Percentiles rank a stretch among this genome's conserved stretches.
Evolutionary conservation across 495 filamentous ascomycete genomes (phyloP).

Genomic region (Coniosporium apollinis): DNA sequence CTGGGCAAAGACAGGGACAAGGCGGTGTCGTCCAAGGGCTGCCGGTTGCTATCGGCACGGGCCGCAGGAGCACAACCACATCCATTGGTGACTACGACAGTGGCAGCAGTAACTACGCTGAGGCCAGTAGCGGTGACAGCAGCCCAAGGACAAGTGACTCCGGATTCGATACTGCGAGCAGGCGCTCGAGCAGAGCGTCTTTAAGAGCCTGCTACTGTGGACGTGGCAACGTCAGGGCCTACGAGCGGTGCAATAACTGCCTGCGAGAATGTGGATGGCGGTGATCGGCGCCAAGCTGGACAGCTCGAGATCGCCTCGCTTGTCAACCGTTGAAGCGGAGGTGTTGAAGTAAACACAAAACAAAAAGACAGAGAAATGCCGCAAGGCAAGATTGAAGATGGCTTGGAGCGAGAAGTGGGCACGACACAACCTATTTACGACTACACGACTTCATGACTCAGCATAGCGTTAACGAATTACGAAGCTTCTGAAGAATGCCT

Average conservation of each 20-base stretch:
- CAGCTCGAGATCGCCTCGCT: too few relatives aligned
- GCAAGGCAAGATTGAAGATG: too few relatives aligned
- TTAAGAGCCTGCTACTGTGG: slow-evolving; percentile 17
- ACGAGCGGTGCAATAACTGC: slow-evolving; percentile 4
- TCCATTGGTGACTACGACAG: slow-evolving; percentile 29
- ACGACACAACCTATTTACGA: too few relatives aligned
- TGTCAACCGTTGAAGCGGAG: too few relatives aligned
- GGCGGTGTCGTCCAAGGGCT: slow-evolving; percentile 72
- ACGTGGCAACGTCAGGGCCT: slow-evolving; percentile 13
- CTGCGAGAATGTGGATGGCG: neutral
- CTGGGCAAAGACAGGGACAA: slow-evolving; percentile 47
- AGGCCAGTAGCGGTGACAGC: slow-evolving; percentile 30
- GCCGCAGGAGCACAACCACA: slow-evolving; percentile 26
- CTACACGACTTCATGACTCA: too few relatives aligned
- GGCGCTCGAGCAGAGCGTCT: slow-evolving; percentile 13
- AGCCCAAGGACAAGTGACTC: slow-evolving; percentile 37
- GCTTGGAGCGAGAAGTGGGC: too few relatives aligned
- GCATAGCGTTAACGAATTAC: too few relatives aligned
- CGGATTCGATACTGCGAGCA: slow-evolving; percentile 18
- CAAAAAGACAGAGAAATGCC: too few relatives aligned
- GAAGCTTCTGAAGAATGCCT: too few relatives aligned
- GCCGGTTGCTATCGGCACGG: slow-evolving; percentile 55
- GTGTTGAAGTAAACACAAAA: too few relatives aligned
- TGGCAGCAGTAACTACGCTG: slow-evolving; percentile 22
- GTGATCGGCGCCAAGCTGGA: too few relatives aligned